phyloP scores from a whole-genome alignment of 139 green algal species.

The Chlamydomonas urium region DNA sequence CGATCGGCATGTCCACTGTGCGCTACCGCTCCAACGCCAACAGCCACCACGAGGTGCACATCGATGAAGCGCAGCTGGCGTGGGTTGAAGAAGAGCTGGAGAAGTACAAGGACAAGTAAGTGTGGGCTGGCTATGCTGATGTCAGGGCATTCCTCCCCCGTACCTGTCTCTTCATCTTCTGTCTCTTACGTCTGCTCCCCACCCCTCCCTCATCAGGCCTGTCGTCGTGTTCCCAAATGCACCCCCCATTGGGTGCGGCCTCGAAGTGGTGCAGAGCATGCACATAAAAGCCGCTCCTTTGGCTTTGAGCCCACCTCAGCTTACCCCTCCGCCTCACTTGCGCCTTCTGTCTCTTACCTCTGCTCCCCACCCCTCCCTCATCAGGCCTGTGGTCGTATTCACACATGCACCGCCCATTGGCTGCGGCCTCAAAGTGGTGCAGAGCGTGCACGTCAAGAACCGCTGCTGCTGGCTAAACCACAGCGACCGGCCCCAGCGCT shows the following conservation, averaged over 20 bases:
- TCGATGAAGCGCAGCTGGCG: constrained; percentile 69
- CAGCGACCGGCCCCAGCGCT: constrained; percentile 41
- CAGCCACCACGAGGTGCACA: constrained; percentile 50
- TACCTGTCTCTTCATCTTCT: too few species aligned
- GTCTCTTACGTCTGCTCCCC: too few species aligned
- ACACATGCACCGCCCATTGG: constrained; percentile 75
- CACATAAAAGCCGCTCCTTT: too few species aligned
- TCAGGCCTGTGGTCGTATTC: constrained; percentile 66
- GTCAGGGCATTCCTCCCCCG: too few species aligned
- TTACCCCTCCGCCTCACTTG: too few species aligned
- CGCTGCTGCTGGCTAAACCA: constrained; percentile 65
- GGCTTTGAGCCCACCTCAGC: too few species aligned
- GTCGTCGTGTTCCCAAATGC: constrained; percentile 75
- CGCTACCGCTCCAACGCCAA: constrained; percentile 57
- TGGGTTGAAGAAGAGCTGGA: constrained; percentile 60
- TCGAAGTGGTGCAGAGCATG: constrained; percentile 69
- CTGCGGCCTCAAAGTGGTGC: constrained; percentile 66
- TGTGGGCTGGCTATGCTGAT: too few species aligned
- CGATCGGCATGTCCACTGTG: constrained; percentile 69
- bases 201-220: too few species aligned
- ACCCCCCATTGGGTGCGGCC: constrained; percentile 66
- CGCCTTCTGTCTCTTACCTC: too few species aligned
- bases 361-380: too few species aligned
- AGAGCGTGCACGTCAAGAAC: constrained; percentile 84
- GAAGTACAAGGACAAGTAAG: constrained; percentile 9